Evolutionary conservation across 768 basidiomycete genomes (phyloP), one percentile per base, ranked within the genome.

Genomic region (Leccinum incarnatum): DNA sequence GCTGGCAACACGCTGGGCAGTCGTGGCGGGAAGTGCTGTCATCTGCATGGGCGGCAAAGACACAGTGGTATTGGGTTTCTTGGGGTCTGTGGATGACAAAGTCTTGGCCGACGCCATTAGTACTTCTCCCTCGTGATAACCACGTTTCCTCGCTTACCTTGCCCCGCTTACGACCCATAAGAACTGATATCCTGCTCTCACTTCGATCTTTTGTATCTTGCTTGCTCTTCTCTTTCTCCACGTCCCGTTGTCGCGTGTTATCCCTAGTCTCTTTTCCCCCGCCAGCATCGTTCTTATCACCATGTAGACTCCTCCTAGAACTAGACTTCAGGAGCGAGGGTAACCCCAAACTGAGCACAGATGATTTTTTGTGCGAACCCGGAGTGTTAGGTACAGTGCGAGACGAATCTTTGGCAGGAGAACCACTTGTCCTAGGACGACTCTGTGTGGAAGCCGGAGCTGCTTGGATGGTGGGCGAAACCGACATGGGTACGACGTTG

Each of bases 41-140:
- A 96, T 91, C 68, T 95, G 93, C 84, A 96, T 88, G 21, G 95
- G 95, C 14, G 95, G 95, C 65, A 96, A 75, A 67, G 80, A 82
- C 58, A 89, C 82, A 49, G 87, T 82, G 19, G 85, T 81, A 67
- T 84, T 82, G 34, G 80, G 77, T 70, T 91, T 93, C 72, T 87
- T 86, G 52, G 89, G 83, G 63, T 95, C 93, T 25, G 84, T 81
- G 15, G 88, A 91, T 17, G 93, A 95, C 50, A 93, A 72, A 12
- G 92, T 95, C 94, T 95, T 70, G 51, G 42, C 42, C 51, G 10
- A 55, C 17, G 2, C 3, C 12, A 62, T 70, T 53, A 70, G 63
- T 37, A 45, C 32, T 51, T 52, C n/a, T 42, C 42, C 11, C 48
- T 5, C 21, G 25, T 37, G 42, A 46, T 34, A 34, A 46, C 46